Base-by-base conservation (phyloP, 1,284 basidiomycete species). In the Papiliotrema terrestris region DNA sequence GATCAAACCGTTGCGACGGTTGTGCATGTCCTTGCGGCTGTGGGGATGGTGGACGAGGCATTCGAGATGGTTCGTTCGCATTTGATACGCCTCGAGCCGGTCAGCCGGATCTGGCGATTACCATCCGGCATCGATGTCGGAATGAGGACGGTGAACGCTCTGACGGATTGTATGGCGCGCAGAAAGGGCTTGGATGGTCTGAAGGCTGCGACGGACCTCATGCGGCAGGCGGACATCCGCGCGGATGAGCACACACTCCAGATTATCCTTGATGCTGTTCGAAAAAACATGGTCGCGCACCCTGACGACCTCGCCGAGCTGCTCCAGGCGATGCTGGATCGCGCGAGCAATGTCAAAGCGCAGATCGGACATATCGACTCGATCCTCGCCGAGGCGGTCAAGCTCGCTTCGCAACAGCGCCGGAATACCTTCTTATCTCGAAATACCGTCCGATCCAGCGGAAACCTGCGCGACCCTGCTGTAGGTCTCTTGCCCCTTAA, bases 201-300 rank as follows among this genome's bases (percentile, higher is more conserved):
- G 4, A 19, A 55, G 22, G 36, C 36, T 2, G 49, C 62, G 3
- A 46, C 56, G 1, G 36, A 35, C 2, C 46, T 69, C 9, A 62
- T 67, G 60, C 47, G 53, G 6, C 49, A 51, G 26, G 55, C 54
- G 0, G 15, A 48, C 0, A 56, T 73, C 22, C 29, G 51, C 17
- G 63, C 71, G 1, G 65, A 75, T 54, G 55, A 58, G 17, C 52
- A 51, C 8, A 69, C 71, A 1, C 41, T 73, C 22, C 54, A 57
- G 8, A 52, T 58, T 42, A 55, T 71, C 23, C 56, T 73, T 36
- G 59, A 67, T 25, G 65, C 62, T 43, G 64, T 67, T 3, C 55
- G 55, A 2, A 44, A 22, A 2, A 22, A 53, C 19, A 55, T 65
- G 17, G 36, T 48, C 2, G 42, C 56, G 20, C 43, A 51, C 14